A percentile compares a stretch with the other conserved stretches of the same genome.
Conservation (phyloP, 257 asterid genomes). For the Handroanthus guayacan region DNA sequence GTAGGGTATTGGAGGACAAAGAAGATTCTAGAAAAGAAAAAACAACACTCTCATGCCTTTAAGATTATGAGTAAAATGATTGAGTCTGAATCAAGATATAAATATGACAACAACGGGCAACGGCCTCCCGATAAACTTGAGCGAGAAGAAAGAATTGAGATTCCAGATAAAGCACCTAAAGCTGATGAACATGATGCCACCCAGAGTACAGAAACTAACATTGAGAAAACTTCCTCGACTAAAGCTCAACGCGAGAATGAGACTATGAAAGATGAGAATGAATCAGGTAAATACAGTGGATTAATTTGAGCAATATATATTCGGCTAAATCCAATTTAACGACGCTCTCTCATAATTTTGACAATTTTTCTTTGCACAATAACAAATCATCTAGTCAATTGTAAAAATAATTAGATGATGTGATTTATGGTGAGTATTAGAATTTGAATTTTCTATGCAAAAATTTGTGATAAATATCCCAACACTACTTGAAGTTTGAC, state of each 20-base stretch:
- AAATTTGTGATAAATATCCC: no score
- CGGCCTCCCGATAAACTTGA: slow-evolving; percentile 17
- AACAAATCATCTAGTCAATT: no score
- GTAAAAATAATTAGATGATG: no score
- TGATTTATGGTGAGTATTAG: no score
- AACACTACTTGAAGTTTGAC: no score
- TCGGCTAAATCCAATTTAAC: no score
- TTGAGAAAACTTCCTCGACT: neutral
- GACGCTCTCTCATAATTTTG: no score
- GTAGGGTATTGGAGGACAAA: slow-evolving; percentile 45
- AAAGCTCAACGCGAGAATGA: neutral
- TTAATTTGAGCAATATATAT: no score
- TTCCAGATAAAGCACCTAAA: neutral
- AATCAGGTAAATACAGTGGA: slow-evolving; percentile 8
- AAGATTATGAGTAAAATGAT: slow-evolving; percentile 42
- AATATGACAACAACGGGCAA: slow-evolving; percentile 39
- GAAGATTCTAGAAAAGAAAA: slow-evolving; percentile 42
- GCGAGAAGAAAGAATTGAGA: neutral
- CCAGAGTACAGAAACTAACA: neutral
- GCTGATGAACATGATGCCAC: neutral
- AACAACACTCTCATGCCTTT: slow-evolving; percentile 36
- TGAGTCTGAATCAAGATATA: slow-evolving; percentile 32
- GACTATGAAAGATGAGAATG: neutral
- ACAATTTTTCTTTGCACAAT: no score
- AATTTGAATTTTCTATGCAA: no score